Evolutionary conservation across 176 grass and related monocot species (phyloP), one percentile per base, ranked within the genome.

Genomic region (Musa itinerans): DNA sequence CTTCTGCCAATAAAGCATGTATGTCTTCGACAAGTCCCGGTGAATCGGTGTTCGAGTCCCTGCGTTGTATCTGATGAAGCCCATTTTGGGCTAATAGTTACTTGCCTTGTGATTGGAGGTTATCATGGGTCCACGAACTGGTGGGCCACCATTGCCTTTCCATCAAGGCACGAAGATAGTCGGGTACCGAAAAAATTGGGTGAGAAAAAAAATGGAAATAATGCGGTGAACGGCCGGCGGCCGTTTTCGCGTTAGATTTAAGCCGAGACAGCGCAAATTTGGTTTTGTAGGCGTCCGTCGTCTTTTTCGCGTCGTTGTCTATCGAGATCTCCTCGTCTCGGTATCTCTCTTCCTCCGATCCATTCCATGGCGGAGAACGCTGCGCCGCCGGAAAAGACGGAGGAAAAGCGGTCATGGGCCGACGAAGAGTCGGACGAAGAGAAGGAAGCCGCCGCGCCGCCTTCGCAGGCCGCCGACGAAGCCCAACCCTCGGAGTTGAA

Each of bases 391-490:
- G 53, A 9, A 43, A 90, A 83, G 80, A 13, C 72, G n/a, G 85
- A 82, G 76, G 84, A 82, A 84, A 99, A 87, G 81, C 91, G 84
- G 50, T 99, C 91, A 0, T 92, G 88, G 91, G 91, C 91, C 2
- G 91, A 94, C 68, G 76, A 89, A 9, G 84, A 86, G 75, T 88
- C 88, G 17, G 91, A 90, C 27, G 83, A 94, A 81, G 95, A 89
- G 81, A 86, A 87, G 81, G 76, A 81, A 1, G 65, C 78, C 21
- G 34, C 76, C 0, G 80, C 68, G 1, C 26, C 54, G 5, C 14
- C 65, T 0, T 49, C 64, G 16, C 66, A 74, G 3, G 50, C 29
- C 2, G 49, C 55, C 14, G 26, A 52, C 0, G 43, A 66, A 2
- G 75, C 53, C 1, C 79, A 81, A 5, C 23, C 75, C 10, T 22